These are phyloP conservation scores for Schwanniomyces sp. DNA, from an alignment of 805 yeast genomes.

Conservation along the genomic window DNA sequence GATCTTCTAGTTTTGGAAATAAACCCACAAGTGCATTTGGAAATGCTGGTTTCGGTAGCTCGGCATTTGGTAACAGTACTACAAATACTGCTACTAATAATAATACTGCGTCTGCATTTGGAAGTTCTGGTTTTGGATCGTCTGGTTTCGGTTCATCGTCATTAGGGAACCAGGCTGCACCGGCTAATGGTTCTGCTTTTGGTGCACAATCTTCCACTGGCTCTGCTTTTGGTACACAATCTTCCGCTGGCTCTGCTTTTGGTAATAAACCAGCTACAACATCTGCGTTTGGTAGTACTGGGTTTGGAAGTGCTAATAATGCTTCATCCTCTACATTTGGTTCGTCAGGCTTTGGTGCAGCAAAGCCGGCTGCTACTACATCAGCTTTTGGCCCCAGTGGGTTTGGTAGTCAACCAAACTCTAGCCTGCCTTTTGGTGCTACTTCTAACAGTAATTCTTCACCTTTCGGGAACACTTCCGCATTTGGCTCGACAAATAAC, in stretches of 20 bases:
- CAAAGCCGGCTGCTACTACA: neutral
- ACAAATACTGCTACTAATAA: neutral
- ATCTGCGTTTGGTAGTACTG: neutral
- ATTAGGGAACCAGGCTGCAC: neutral
- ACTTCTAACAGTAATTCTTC: neutral
- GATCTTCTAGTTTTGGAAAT: conserved; percentile 6
- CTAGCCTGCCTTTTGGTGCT: conserved; percentile 10
- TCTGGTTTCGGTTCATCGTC: conserved; percentile 3
- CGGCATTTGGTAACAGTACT: neutral
- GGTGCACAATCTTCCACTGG: neutral
- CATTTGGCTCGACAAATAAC: neutral
- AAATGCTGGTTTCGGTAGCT: no score
- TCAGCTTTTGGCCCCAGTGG: conserved; percentile 4
- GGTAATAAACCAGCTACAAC: neutral
- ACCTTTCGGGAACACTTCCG: neutral
- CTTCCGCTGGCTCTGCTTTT: conserved; percentile 5
- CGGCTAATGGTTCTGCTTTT: neutral
- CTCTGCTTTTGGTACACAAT: conserved; percentile 3
- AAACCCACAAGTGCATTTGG: neutral
- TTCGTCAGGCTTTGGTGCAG: conserved; percentile 7
- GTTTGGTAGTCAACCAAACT: conserved; percentile 6
- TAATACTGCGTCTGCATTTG: neutral
- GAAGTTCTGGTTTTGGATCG: conserved; percentile 3
- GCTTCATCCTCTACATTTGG: conserved; percentile 10
- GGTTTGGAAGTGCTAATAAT: conserved; percentile 1